Evolutionary conservation across 2,329 filamentous ascomycete genomes (phyloP).

Genomic region (Cladorrhinum sp.): DNA sequence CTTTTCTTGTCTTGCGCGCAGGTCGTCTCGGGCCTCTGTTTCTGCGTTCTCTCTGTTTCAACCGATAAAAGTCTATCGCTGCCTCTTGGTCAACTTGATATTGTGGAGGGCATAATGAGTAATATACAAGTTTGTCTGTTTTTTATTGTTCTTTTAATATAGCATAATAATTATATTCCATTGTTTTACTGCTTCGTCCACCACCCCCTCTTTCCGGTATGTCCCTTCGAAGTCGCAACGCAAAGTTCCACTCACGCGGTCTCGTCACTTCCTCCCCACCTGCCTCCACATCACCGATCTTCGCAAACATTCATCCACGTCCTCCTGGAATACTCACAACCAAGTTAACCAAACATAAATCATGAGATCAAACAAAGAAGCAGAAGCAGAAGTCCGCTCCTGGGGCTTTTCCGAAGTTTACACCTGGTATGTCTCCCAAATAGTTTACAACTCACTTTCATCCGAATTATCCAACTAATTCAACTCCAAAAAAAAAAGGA

Average conservation of each 20-base stretch:
- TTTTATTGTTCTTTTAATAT: not conserved
- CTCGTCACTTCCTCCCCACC: no score
- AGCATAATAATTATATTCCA: not conserved
- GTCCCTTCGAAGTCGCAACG: not conserved
- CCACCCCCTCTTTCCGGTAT: no score
- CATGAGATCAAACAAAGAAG: slow-evolving; percentile 42
- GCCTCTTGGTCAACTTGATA: not conserved
- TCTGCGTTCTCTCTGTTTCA: not conserved
- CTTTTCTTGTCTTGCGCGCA: not conserved
- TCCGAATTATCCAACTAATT: no score
- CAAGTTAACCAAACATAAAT: not conserved
- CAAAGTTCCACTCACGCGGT: not conserved
- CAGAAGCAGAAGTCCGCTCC: slow-evolving; percentile 60
- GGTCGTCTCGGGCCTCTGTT: not conserved
- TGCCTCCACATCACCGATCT: no score
- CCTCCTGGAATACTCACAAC: not conserved
- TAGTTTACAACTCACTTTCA: not conserved
- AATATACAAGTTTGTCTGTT: not conserved
- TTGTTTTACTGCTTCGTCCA: no score
- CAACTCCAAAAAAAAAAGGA: no score
- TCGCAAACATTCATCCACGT: no score
- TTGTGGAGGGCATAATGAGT: not conserved
- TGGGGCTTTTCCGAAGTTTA: slow-evolving; percentile 71
- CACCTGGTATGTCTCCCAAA: slow-evolving; percentile 63
- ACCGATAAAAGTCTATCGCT: not conserved